phyloP scores from a whole-genome alignment of 2,329 filamentous ascomycete genomes.

The Chrysoporthe puriensis region DNA sequence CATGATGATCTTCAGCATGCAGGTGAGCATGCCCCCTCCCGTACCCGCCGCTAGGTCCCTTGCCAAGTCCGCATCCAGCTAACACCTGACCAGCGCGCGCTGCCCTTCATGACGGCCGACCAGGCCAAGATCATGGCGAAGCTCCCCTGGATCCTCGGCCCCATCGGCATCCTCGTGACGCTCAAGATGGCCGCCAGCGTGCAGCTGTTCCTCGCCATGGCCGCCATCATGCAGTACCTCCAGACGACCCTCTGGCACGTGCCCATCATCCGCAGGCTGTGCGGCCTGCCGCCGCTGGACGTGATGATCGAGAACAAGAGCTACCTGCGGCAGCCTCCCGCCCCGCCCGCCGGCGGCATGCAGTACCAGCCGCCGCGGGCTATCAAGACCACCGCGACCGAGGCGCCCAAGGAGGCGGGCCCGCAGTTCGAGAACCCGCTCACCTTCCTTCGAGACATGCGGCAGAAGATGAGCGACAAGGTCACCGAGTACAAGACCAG shows the following conservation, averaged over 20 bases:
- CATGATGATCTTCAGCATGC: constrained; percentile 61
- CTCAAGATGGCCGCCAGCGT: constrained; percentile 51
- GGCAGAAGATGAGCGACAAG: constrained; percentile 14
- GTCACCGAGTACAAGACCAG: constrained; percentile 1
- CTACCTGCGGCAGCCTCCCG: constrained; percentile 1
- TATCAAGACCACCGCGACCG: constrained; percentile 32
- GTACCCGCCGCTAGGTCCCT: neutral
- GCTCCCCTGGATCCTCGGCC: constrained; percentile 41
- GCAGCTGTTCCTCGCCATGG: constrained; percentile 64
- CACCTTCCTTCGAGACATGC: constrained; percentile 7
- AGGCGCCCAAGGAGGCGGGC: neutral
- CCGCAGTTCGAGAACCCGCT: constrained; percentile 16
- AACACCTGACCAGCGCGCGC: constrained; percentile 34
- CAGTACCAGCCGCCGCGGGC: constrained; percentile 40
- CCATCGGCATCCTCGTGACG: constrained; percentile 48
- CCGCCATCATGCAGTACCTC: constrained; percentile 40
- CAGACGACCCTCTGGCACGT: constrained; percentile 52
- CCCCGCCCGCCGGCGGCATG: constrained; percentile 11
- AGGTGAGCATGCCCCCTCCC: constrained; percentile 48
- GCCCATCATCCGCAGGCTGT: constrained; percentile 40
- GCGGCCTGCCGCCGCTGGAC: constrained; percentile 44
- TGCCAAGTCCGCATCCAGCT: constrained; percentile 14
- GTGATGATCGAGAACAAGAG: constrained; percentile 4
- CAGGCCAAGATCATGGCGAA: constrained; percentile 38
- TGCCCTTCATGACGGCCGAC: constrained; percentile 39